Conservation (phyloP, 2,329 filamentous ascomycete species). For the Trichoderma oligosporum region DNA sequence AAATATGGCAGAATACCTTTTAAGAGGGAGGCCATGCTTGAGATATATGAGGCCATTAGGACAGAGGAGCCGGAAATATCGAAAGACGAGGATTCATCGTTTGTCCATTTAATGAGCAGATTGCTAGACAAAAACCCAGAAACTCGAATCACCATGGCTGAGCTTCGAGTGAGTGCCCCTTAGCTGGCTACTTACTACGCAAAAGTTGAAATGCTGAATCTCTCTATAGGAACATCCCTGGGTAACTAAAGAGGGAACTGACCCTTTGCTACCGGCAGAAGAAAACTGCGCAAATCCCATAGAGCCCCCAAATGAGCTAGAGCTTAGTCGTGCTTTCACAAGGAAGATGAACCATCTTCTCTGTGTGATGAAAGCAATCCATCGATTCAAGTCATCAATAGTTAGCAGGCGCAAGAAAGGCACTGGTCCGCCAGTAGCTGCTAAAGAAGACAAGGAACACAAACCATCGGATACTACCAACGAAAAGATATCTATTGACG, state of each 20-base stretch:
- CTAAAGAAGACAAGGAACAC: conserved; percentile 10
- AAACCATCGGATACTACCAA: conserved; percentile 26
- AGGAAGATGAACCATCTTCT: conserved; percentile 82
- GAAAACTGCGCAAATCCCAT: conserved; percentile 83
- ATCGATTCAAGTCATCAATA: conserved; percentile 79
- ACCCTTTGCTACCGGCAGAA: conserved; percentile 72
- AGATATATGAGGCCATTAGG: conserved; percentile 86
- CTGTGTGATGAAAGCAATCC: conserved; percentile 86
- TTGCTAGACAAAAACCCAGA: conserved; percentile 82
- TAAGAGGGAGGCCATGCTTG: conserved; percentile 70
- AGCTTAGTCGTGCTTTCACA: conserved; percentile 88
- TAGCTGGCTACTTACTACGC: neutral
- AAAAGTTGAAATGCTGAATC: conserved; percentile 2
- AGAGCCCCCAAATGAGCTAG: conserved; percentile 81
- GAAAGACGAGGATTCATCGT: conserved; percentile 59
- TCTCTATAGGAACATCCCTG: conserved; percentile 74
- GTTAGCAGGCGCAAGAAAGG: conserved; percentile 28
- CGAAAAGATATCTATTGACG: conserved; percentile 41
- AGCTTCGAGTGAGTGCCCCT: conserved; percentile 67
- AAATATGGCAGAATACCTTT: conserved; percentile 88
- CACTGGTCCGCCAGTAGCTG: conserved; percentile 14
- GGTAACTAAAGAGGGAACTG: conserved; percentile 78
- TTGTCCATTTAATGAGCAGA: conserved; percentile 68
- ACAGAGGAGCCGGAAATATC: conserved; percentile 62
- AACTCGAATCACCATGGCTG: conserved; percentile 77